Base-by-base conservation (phyloP, 2,329 filamentous ascomycete genomes). In the Aspergillus pseudoglaucus region DNA sequence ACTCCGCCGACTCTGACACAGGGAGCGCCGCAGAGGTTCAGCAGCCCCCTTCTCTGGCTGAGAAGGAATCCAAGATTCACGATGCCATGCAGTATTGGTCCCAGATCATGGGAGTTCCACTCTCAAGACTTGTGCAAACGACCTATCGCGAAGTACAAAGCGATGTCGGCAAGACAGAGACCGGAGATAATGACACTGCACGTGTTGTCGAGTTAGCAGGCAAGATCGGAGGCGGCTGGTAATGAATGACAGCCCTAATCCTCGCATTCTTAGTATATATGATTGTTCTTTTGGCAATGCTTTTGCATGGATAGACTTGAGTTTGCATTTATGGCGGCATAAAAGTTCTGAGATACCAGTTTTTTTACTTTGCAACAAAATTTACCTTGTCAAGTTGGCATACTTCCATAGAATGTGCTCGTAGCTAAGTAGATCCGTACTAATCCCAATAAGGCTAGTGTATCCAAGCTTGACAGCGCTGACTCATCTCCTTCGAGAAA, bases 181-280 rank as follows among this genome's bases (percentile, higher is more conserved):
- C 53, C 6, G 58, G 65, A 14, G 75, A 67, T 75, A 77, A 77
- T 50, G 86, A 90, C 63, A 85, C 87, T 39, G 87, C 94, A 62
- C 81, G 84, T 50, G 90, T 95, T 37, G 86, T 90, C 49, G 89
- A 93, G 62, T 76, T 98, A 61, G 91, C 91, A 42, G 85, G 89
- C 47, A 93, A 90, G 69, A 87, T 90, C 59, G 93, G 90, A 46
- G 93, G 93, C 46, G 93, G 93, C 20, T 98, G 93, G 93, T 97
- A 77, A 70, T 18, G 37, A 10, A 20, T 39, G 20, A 15, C 20
- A 25, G 40, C 22, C 22, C 8, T 30, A 18, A 17, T 10, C 23
- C 15, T 32, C 9, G 10, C 15, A 44, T 7, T 12, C 22, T 14
- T 42, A 12, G 9, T 25, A 18, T 30, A 42, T 42, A 25, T 25